phyloP scores from a whole-genome alignment of 2,329 filamentous ascomycete species.

The Colletotrichum tropicale region DNA sequence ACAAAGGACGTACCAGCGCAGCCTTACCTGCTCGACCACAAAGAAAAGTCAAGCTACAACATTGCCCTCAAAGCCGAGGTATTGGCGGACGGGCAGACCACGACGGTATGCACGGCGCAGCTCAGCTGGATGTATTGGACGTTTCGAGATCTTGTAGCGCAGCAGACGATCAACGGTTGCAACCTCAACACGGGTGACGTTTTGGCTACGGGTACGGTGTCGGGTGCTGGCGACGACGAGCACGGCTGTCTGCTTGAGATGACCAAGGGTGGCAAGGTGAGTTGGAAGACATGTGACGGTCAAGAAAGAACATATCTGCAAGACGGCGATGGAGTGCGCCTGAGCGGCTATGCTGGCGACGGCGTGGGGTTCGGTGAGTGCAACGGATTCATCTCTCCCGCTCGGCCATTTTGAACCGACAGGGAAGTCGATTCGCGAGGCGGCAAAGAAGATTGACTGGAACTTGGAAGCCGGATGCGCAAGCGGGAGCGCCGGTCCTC shows the following conservation, averaged over 20 bases:
- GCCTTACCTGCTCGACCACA: constrained; percentile 36
- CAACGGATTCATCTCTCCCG: constrained; percentile 25
- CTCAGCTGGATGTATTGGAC: constrained; percentile 42
- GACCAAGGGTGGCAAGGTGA: constrained; percentile 37
- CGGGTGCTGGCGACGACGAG: constrained; percentile 33
- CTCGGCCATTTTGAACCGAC: neutral
- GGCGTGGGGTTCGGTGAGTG: constrained; percentile 46
- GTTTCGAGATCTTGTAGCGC: constrained; percentile 38
- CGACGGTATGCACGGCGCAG: constrained; percentile 31
- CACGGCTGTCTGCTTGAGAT: constrained; percentile 46
- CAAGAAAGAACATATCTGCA: constrained; percentile 37
- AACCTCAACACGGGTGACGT: constrained; percentile 43
- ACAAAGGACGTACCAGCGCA: constrained; percentile 23
- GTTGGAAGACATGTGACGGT: constrained; percentile 31
- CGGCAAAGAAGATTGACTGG: neutral
- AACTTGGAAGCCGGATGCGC: neutral
- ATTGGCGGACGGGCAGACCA: constrained; percentile 22
- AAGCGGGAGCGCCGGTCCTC: neutral
- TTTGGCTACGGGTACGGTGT: constrained; percentile 46
- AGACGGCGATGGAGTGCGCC: constrained; percentile 43
- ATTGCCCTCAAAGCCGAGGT: constrained; percentile 34
- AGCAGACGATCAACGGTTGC: constrained; percentile 40
- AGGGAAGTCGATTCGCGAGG: neutral
- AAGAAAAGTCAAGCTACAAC: constrained; percentile 37
- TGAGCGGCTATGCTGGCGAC: constrained; percentile 42